Base-by-base conservation (phyloP, 2,329 filamentous ascomycete genomes). In the Shiraia bambusicola region DNA sequence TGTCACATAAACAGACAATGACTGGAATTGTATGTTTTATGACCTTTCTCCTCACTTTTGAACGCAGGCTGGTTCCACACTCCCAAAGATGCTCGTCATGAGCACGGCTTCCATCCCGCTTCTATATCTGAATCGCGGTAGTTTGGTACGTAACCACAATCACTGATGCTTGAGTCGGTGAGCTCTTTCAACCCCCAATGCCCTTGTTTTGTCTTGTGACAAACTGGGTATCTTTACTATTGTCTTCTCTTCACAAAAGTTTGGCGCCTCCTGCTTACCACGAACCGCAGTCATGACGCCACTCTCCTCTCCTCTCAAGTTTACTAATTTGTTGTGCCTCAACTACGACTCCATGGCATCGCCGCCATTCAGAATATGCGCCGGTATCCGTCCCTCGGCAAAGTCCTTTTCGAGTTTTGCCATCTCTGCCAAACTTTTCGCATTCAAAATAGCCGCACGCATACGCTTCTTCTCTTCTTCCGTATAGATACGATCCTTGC, bases 371-470 rank as follows among this genome's bases (percentile, higher is more conserved):
- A 66, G 43, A 19, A 67, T 49, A 22, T 63, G 45, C 14, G 58
- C 57, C 2, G 92, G 92, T 68, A 97, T 78, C 61, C 87, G 78
- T 2, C 93, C 93, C 69, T 97, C 92, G 49, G 88, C 87, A 53
- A 97, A 72, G 69, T 93, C 88, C 75, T 92, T 95, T 75, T 98
- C 93, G 64, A 98, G 69, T 54, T 82, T 79, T 42, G 88, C 85
- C 65, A 98, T 94, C 73, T 97, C 93, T 56, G 90, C 86, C 61
- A 98, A 69, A 62, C 86, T 95, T 67, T 86, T 90, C 5, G 93
- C 92, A 61, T 88, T 88, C 70, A 83, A 83, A 69, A 98, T 95
- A 72, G 92, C 78, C 61, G 89, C 85, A 71, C 94, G 84, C 47
- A 97, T 81, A 51, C 82, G 81, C 76, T 86, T 86, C 75, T 86